Evolutionary conservation across 345 rosid genomes (phyloP).

Genomic region (Hirschfeldia incana): DNA sequence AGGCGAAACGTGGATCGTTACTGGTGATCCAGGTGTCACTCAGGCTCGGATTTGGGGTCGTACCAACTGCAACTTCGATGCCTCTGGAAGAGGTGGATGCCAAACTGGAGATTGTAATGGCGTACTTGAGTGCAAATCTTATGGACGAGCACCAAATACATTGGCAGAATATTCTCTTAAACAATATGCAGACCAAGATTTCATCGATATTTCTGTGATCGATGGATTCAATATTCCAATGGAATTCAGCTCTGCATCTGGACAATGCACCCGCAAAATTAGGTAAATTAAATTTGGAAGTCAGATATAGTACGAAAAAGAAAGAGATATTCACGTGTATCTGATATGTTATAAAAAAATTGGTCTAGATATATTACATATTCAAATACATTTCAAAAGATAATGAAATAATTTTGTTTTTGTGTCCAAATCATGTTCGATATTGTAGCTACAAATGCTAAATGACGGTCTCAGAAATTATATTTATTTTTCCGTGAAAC

Average conservation of each 20-base stretch:
- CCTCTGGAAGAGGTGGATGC: slow-evolving; percentile 34
- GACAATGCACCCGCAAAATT: slow-evolving; percentile 21
- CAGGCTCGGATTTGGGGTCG: slow-evolving; percentile 44
- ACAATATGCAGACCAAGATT: slow-evolving; percentile 30
- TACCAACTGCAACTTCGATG: slow-evolving; percentile 32
- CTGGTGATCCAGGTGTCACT: slow-evolving; percentile 21
- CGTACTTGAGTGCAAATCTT: slow-evolving; percentile 30
- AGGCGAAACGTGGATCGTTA: slow-evolving; percentile 39
- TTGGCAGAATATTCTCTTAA: slow-evolving; percentile 35
- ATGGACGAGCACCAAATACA: slow-evolving; percentile 38
- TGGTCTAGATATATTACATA: not conserved
- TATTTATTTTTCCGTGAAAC: not conserved
- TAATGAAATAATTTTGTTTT: not conserved
- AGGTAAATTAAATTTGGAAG: slow-evolving; percentile 4
- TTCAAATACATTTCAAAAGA: not conserved
- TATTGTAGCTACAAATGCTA: not conserved
- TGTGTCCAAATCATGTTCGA: not conserved
- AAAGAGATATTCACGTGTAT: not conserved
- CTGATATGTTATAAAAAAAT: not conserved
- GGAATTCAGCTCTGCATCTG: slow-evolving; percentile 36
- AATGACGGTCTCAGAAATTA: not conserved
- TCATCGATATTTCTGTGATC: slow-evolving; percentile 48
- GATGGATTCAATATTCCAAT: slow-evolving; percentile 50
- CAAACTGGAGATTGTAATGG: slow-evolving; percentile 42
- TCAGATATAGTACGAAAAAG: not conserved